These are phyloP conservation scores for Leptographium radiaticola DNA, from an alignment of 2,329 filamentous ascomycete species.

Conservation along the genomic window DNA sequence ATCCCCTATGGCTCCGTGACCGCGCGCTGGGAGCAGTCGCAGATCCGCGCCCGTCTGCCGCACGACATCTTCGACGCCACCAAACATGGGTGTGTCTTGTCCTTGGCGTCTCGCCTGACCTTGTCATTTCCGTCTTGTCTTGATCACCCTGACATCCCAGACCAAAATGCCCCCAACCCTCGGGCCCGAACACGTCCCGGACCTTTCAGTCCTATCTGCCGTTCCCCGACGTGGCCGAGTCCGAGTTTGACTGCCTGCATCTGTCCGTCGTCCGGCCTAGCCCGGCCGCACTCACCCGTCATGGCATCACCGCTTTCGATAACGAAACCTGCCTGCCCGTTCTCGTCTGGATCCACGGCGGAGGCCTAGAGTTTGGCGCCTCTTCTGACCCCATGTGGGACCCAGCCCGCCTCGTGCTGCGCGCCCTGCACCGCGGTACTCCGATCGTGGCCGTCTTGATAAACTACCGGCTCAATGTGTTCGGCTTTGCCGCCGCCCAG, in stretches of 20 bases:
- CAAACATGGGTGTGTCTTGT: not conserved
- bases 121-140: not conserved
- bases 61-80: slow-evolving; percentile 5
- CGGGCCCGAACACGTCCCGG: not conserved
- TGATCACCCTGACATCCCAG: not conserved
- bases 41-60: slow-evolving; percentile 1
- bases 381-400: slow-evolving; percentile 3
- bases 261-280: slow-evolving; percentile 3
- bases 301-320: not conserved
- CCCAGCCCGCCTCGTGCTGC: slow-evolving; percentile 1
- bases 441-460: slow-evolving; percentile 5
- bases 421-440: not conserved
- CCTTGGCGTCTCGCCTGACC: not conserved
- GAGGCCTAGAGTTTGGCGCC: slow-evolving; percentile 1
- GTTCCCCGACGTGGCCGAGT: slow-evolving; percentile 2
- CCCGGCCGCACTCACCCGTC: not conserved
- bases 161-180: slow-evolving; percentile 3
- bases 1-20: slow-evolving; percentile 4
- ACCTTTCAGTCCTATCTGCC: slow-evolving; percentile 3
- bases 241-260: slow-evolving; percentile 5
- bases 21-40: slow-evolving; percentile 3
- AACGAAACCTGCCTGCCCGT: slow-evolving; percentile 1
- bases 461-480: slow-evolving; percentile 5
- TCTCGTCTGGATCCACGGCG: slow-evolving; percentile 7
- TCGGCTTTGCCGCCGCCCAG: slow-evolving; percentile 4